Percentiles rank a stretch among this genome's conserved stretches.
Conservation (phyloP, 805 yeast genomes). For the Ogataea saltuana region DNA sequence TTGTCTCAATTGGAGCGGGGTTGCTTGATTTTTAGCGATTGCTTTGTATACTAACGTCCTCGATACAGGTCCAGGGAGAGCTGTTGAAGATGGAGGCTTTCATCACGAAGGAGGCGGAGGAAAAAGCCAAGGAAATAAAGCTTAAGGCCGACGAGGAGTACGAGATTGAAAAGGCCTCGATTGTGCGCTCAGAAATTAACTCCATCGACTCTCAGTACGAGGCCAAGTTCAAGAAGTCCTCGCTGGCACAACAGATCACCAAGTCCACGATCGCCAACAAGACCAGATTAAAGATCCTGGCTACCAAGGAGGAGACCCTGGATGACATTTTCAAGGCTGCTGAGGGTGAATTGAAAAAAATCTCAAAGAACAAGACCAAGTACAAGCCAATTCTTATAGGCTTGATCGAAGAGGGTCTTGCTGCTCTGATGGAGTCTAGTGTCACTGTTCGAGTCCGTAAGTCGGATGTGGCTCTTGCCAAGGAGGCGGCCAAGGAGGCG, state of each 20-base stretch:
- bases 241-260: conserved; percentile 91
- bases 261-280: conserved; percentile 95
- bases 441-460: conserved; percentile 69
- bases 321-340: conserved; percentile 74
- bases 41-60: too few species aligned
- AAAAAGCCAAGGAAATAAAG: conserved; percentile 93
- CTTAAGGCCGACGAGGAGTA: conserved; percentile 98
- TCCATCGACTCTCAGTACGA: conserved; percentile 81
- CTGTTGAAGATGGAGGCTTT: conserved; percentile 97
- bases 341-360: conserved; percentile 55
- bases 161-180: conserved; percentile 93
- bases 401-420: conserved; percentile 75
- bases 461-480: conserved; percentile 59
- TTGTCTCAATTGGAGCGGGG: conserved; percentile 3
- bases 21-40: too few species aligned
- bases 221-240: conserved; percentile 83
- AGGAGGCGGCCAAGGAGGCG: conserved; percentile 62
- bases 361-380: conserved; percentile 53
- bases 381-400: conserved; percentile 74
- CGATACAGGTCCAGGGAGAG: conserved; percentile 81
- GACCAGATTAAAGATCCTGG: conserved; percentile 86
- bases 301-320: conserved; percentile 81
- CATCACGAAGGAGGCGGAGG: conserved; percentile 98
- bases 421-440: conserved; percentile 69
- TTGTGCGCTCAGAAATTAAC: conserved; percentile 90